phyloP scores from a whole-genome alignment of 2,329 filamentous ascomycete species.

The Fusarium tupiense region DNA sequence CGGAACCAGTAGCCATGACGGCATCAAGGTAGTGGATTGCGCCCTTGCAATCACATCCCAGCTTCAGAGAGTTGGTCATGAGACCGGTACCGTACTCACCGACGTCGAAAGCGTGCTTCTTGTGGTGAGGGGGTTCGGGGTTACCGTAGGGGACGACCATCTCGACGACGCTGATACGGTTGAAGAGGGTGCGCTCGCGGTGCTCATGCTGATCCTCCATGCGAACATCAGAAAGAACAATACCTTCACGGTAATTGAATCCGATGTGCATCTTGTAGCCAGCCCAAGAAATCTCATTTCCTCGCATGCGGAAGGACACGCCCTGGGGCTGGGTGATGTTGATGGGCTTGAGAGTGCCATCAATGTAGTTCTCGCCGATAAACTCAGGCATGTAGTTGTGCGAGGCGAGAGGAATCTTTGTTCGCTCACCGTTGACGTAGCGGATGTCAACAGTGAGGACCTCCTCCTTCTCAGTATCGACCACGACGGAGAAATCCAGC shows the following conservation, averaged over 20 bases:
- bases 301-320: slow-evolving; percentile 57
- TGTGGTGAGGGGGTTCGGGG: slow-evolving; percentile 80
- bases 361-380: slow-evolving; percentile 48
- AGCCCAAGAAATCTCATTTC: slow-evolving; percentile 65
- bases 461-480: slow-evolving; percentile 59
- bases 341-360: slow-evolving; percentile 50
- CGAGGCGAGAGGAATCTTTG: slow-evolving; percentile 54
- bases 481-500: slow-evolving; percentile 58
- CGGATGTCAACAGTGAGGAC: slow-evolving; percentile 56
- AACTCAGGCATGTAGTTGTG: slow-evolving; percentile 52
- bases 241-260: slow-evolving; percentile 77
- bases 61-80: slow-evolving; percentile 82
- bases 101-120: slow-evolving; percentile 84
- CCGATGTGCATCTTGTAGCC: slow-evolving; percentile 77
- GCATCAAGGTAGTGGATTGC: slow-evolving; percentile 93
- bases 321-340: slow-evolving; percentile 54
- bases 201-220: slow-evolving; percentile 63
- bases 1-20: slow-evolving; percentile 83
- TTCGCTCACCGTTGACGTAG: slow-evolving; percentile 57
- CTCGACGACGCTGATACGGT: slow-evolving; percentile 73
- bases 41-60: slow-evolving; percentile 89
- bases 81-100: slow-evolving; percentile 85
- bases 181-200: slow-evolving; percentile 67
- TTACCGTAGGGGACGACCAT: slow-evolving; percentile 82
- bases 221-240: slow-evolving; percentile 74